Base-by-base conservation (phyloP, 495 filamentous ascomycete species). In the Penicillium samsonianum region DNA sequence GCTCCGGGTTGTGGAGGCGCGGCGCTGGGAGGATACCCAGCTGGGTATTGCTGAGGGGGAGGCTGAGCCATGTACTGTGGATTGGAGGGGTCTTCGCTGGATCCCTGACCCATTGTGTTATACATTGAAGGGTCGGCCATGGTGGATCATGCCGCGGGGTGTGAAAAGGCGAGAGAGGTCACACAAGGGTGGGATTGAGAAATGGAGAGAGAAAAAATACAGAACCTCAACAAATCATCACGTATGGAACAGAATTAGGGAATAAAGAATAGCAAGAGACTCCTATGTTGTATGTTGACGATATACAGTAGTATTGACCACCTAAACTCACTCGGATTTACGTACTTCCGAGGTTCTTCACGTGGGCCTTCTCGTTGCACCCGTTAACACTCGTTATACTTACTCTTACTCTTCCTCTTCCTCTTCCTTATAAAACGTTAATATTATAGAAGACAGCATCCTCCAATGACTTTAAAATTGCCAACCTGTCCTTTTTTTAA, bases 91-190 rank as follows among this genome's bases (percentile, higher is more conserved):
- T 87, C 86, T 66, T 87, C 79, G 68, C 81, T 80, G 68, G 84
- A 67, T 25, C 65, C 71, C 66, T 81, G 76, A 44, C 84, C 89
- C 57, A 88, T 79, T 70, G 87, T 76, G 68, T 92, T 86, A 75
- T 91, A 93, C 82, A 87, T 87, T 63, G 81, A 72, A 75, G 85
- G 88, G 66, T 93, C 87, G 62, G 88, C 82, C 90, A 93, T 90
- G 59, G 59, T 67, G 58, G 59, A 62, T 70, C 67, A 71, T 69
- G 56, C 50, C 57, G 58, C 50, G 47, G 44, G 51, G 50, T 38
- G 22, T 10, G 31, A 42, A 44, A 25, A 40, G 54, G 28, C n/a
- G 53, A 50, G 25, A 30, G 23, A 60, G 50, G 37, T 30, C 17
- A 28, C 25, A 28, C 50, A 43, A 19, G 51, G 14, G 31, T 28